These are phyloP conservation scores for cucumber (Cucumis sativus) DNA, from an alignment of 306 rosid species.

Conservation along the genomic window Cucumber_9930_V3 NC_026657.2:13268001-13268500, in stretches of 20 bases:
- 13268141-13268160: slow-evolving; percentile 45
- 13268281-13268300: slow-evolving; percentile 48
- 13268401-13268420: neutral
- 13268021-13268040: slow-evolving; percentile 69
- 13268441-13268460: neutral
- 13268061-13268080: slow-evolving; percentile 85
- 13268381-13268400: neutral
- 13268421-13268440: neutral
- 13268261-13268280: slow-evolving; percentile 50
- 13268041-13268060: slow-evolving; percentile 81
- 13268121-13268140: slow-evolving; percentile 58
- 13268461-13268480: neutral
- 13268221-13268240: slow-evolving; percentile 63
- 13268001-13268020: slow-evolving; percentile 70
- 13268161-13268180: slow-evolving; percentile 34
- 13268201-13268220: slow-evolving; percentile 68
- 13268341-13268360: slow-evolving; percentile 29
- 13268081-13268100: slow-evolving; percentile 76
- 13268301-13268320: slow-evolving; percentile 43
- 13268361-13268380: neutral
- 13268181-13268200: slow-evolving; percentile 25
- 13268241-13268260: slow-evolving; percentile 66
- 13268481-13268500: too few relatives aligned
- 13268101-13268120: slow-evolving; percentile 68
- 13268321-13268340: slow-evolving; percentile 40